A percentile compares a stretch with the other conserved stretches of the same genome.
These are phyloP conservation scores for Didymella pomorum DNA, from an alignment of 2,329 filamentous ascomycete genomes.

Conservation along the genomic window DNA sequence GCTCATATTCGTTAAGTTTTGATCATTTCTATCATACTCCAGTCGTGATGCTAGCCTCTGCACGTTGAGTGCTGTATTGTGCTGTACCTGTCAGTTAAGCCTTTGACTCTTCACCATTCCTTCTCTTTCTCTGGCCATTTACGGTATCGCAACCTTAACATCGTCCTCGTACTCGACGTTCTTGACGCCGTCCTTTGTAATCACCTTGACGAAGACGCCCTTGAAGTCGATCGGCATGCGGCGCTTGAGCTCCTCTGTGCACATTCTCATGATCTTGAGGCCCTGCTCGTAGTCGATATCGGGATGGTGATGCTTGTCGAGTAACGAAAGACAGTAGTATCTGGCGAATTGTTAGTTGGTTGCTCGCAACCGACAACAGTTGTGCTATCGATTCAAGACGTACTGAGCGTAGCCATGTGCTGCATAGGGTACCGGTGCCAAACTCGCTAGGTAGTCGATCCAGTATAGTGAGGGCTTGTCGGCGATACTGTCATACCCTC, in stretches of 20 bases:
- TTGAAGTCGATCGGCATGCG: slow-evolving; percentile 99
- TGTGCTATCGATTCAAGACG: slow-evolving; percentile 45
- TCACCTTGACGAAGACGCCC: slow-evolving; percentile 89
- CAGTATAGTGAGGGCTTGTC: slow-evolving; percentile 93
- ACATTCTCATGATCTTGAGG: slow-evolving; percentile 91
- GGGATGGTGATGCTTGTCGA: slow-evolving; percentile 98
- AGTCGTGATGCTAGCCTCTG: slow-evolving; percentile 10
- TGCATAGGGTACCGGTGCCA: slow-evolving; percentile 90
- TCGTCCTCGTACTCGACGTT: slow-evolving; percentile 88
- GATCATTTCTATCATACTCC: slow-evolving; percentile 21
- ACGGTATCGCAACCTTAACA: slow-evolving; percentile 71
- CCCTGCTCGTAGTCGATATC: slow-evolving; percentile 90
- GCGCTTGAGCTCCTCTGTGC: slow-evolving; percentile 95
- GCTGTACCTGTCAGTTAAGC: slow-evolving; percentile 20
- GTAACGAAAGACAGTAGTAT: slow-evolving; percentile 97
- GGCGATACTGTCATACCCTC: slow-evolving; percentile 90
- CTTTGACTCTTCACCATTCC: background rate
- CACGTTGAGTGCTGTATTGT: slow-evolving; percentile 1
- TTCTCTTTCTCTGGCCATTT: slow-evolving; percentile 30
- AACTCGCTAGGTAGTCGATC: slow-evolving; percentile 93
- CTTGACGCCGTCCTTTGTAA: slow-evolving; percentile 91
- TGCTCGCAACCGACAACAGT: background rate
- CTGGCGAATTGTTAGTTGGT: slow-evolving; percentile 51
- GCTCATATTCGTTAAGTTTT: slow-evolving; percentile 13
- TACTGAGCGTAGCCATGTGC: slow-evolving; percentile 98